Base-by-base conservation (phyloP, 371 early-diverging fungal species). In the Mucor lusitanicus region DNA sequence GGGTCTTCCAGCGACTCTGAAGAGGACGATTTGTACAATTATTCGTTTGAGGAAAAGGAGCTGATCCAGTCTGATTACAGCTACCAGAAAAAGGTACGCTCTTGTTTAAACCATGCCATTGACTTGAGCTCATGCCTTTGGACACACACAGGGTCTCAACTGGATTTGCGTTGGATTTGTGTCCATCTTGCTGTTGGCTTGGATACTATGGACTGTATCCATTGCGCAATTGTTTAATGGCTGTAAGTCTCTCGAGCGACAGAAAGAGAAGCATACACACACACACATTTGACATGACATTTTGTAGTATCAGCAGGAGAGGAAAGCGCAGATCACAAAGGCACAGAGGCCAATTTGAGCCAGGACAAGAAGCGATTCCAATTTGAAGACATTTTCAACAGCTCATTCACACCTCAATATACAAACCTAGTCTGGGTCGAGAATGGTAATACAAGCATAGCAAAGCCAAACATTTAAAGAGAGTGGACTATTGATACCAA, bases 361-460 rank as follows among this genome's bases (percentile, higher is more conserved):
- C 2, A 58, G 33, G n/a, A n/a, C n/a, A 23, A 60, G 23, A 74
- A 69, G 12, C 69, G 40, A 3, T 66, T 79, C 27, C 73, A 75
- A 19, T 77, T 86, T 23, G 78, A 83, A 21, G 85, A 86, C 69
- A 68, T 86, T 53, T 84, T 80, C 71, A 84, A 86, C 27, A 46
- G 63, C n/a, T 78, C 86, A 0, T 86, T 84, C 63, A 27, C 76
- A 9, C 81, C 79, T 17, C 77, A 73, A 61, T 64, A 64, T 27
- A 73, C 74, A 9, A 63, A 72, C 3, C 66, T 86, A 9, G 85
- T 80, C 3, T 86, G 86, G 86, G 84, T 84, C 63, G 81, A 83
- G 33, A 79, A 82, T 75, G 83, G 85, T 78, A 81, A 33, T n/a
- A 53, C 13, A 37, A 7, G 5, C 23, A 32, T 35, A 32, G 6